phyloP scores from a whole-genome alignment of 805 yeast genomes.

The Ogataea dorogensis region DNA sequence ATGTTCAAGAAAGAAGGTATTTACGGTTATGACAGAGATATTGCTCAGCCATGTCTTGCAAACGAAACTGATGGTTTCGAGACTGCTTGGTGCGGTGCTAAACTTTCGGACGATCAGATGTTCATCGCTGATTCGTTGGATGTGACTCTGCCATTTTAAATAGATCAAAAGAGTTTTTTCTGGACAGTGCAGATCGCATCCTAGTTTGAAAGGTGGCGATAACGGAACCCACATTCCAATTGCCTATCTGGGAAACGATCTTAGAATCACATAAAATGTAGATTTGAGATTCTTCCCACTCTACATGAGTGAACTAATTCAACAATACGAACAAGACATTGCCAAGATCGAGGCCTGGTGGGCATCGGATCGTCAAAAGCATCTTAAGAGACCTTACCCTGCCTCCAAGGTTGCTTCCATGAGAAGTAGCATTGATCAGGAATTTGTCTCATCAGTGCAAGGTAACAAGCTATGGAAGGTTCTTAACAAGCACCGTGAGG shows the following conservation, averaged over 20 bases:
- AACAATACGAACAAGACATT: slow-evolving; percentile 15
- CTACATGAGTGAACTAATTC: slow-evolving; percentile 1
- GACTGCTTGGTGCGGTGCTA: slow-evolving; percentile 25
- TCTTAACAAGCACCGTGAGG: slow-evolving; percentile 39
- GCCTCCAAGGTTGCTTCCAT: slow-evolving; percentile 52
- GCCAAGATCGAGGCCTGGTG: slow-evolving; percentile 49
- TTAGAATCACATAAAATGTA: slow-evolving; percentile 4
- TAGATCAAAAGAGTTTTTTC: neutral
- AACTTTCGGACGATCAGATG: slow-evolving; percentile 23
- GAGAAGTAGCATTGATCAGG: slow-evolving; percentile 46
- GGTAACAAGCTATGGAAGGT: slow-evolving; percentile 51
- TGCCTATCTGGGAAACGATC: slow-evolving; percentile 9
- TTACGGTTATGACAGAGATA: slow-evolving; percentile 36
- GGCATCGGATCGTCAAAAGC: slow-evolving; percentile 44
- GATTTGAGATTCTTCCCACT: neutral
- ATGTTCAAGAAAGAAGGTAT: slow-evolving; percentile 54
- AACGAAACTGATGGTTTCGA: slow-evolving; percentile 21
- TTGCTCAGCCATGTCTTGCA: slow-evolving; percentile 15
- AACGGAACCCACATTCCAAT: neutral
- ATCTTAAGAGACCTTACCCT: slow-evolving; percentile 49
- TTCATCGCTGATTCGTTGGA: slow-evolving; percentile 20
- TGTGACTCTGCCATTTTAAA: slow-evolving; percentile 14
- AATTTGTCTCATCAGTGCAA: slow-evolving; percentile 49
- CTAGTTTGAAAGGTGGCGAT: slow-evolving; percentile 4
- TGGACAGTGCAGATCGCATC: too few species aligned